These are phyloP conservation scores for Pseudonectria foliicola DNA, from an alignment of 2,329 filamentous ascomycete species.

Conservation along the genomic window DNA sequence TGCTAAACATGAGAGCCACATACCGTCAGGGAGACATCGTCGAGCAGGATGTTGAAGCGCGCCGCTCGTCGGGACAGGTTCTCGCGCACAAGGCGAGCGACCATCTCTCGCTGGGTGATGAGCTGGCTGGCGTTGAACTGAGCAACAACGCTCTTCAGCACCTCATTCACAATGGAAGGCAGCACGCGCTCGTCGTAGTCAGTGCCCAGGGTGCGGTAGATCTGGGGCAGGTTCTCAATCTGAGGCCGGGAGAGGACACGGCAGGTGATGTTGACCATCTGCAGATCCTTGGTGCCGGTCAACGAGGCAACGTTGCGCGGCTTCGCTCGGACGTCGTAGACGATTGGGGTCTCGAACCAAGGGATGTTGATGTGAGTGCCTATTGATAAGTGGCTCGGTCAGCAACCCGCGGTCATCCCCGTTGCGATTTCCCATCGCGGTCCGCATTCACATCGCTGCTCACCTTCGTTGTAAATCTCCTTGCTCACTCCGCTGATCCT, in stretches of 20 bases:
- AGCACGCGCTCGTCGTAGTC: conserved; percentile 97
- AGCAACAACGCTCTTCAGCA: conserved; percentile 95
- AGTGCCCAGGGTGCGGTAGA: conserved; percentile 89
- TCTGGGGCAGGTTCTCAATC: conserved; percentile 83
- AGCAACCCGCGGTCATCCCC: conserved; percentile 4
- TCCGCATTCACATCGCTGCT: conserved; percentile 12
- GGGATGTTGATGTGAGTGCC: conserved; percentile 90
- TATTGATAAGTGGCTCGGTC: conserved; percentile 28
- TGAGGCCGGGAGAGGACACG: conserved; percentile 93
- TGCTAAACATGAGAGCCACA: conserved; percentile 18
- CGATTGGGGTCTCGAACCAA: conserved; percentile 95
- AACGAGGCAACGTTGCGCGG: conserved; percentile 94
- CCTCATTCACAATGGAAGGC: conserved; percentile 97
- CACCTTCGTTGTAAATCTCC: conserved; percentile 94
- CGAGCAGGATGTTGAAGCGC: conserved; percentile 93
- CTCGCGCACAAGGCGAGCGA: conserved; percentile 83
- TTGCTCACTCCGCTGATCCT: conserved; percentile 87
- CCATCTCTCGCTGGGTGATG: conserved; percentile 98
- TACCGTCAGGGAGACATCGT: conserved; percentile 96
- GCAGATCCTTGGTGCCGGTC: conserved; percentile 96
- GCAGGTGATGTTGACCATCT: conserved; percentile 99
- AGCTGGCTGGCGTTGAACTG: conserved; percentile 98
- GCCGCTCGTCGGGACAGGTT: conserved; percentile 87
- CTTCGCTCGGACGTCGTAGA: conserved; percentile 97
- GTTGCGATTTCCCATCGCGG: conserved; percentile 3